Evolutionary conservation across 2,329 filamentous ascomycete species (phyloP), one percentile per base, ranked within the genome.

Genomic region (Aspergillus costaricaensis): DNA sequence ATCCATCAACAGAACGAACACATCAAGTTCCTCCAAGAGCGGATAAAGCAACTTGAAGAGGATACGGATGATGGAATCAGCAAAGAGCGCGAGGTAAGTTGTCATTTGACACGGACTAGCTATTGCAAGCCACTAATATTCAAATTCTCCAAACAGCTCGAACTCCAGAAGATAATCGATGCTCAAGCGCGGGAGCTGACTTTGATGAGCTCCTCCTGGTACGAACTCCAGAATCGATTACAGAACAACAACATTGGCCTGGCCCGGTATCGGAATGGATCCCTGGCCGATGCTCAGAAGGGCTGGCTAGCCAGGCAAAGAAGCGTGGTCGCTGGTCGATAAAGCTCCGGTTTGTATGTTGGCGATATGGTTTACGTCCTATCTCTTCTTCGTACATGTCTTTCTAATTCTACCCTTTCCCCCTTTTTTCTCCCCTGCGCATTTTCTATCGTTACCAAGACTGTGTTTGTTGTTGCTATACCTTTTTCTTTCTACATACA

Each of bases 151-250:
- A 15, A 53, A 17, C 66, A 79, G 77, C 63, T 73, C 59, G 75
- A 78, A 67, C 72, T 79, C 19, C 74, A 78, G 62, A 72, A 72
- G 58, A 72, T 72, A 44, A 77, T 79, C 57, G 72, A 77, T 27
- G 70, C 72, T 54, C 76, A 78, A 67, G 70, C 75, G 27, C 77
- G 78, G 36, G 79, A 81, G 64, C 73, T 81, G 27, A 70, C 71
- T 43, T 75, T 81, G 44, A 76, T 81, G 56, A 77, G 75, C 58
- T 80, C 79, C 6, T 79, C 79, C 9, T 81, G 79, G 79, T 80
- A 79, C 62, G 76, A 81, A 54, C 73, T 81, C 49, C 78, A 80
- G 58, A 74, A 76, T 56, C 76, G 79, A 21, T 70, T 80, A 57
- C 78, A 80, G 55, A 80, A 76, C 58, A 76, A 74, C 64, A 80